Evolutionary conservation across 805 yeast genomes (phyloP), one percentile per base, ranked within the genome.

Genomic region (Wickerhamomyces xylosicus): DNA sequence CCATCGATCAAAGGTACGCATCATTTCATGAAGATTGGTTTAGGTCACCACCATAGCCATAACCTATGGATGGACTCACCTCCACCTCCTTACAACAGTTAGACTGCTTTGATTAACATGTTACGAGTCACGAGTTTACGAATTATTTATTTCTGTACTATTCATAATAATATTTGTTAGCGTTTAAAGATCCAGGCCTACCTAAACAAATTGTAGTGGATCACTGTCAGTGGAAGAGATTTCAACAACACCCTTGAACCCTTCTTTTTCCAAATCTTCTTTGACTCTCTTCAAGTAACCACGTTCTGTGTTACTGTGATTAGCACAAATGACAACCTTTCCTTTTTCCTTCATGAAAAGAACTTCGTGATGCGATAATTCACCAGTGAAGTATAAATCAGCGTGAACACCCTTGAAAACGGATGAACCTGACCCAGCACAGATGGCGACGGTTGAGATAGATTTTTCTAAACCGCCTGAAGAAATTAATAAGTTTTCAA

Each of bases 391-490:
- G 55, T 72, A 82, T 33, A 87, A 64, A 50, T 92, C 97, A 3
- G 38, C 48, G 5, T 44, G 43, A 2, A 35, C 40, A n/a, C 70
- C 67, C 0, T 60, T 54, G 89, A 85, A 1, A 79, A 84, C 80
- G 0, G 98, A 97, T 2, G 95, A 83, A 0, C 99, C 99, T 3
- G 95, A 83, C 0, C 99, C 99, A 3, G 98, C 97, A 60, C 99
- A 92, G 14, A 92, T 58, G 1, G 97, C 97, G 18, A 87, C 64
- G 0, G 73, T 69, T 19, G 57, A 59, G 38, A 86, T 67, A 3
- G 46, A 45, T 8, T 50, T 47, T 6, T 48, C 51, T 13, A 58
- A 31, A 6, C 40, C 31, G 2, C 46, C 56, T 0, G 64, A 52
- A 2, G 85, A 85, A 2, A 85, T 72, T 55, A 85, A 95, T 7